Conservation (phyloP, 805 yeast species). For the Wickerhamomyces sydowiorum region DNA sequence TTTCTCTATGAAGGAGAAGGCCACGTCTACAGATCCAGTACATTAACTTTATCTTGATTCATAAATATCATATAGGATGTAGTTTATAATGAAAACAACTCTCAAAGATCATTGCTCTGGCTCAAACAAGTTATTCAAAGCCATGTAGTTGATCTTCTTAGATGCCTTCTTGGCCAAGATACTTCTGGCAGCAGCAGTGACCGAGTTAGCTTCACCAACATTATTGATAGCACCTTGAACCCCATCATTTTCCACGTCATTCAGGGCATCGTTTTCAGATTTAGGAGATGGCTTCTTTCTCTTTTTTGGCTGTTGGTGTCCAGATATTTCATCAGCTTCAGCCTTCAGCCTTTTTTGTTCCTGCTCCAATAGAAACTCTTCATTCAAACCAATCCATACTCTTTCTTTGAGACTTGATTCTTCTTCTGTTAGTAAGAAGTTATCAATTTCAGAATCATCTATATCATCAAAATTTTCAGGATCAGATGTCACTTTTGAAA, state of each 20-base stretch:
- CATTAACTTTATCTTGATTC: too few species aligned
- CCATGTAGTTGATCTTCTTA: constrained; percentile 85
- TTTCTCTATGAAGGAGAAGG: too few species aligned
- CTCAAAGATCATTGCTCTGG: constrained; percentile 1
- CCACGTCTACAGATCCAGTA: too few species aligned
- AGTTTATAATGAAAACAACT: too few species aligned
- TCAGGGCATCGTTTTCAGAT: constrained; percentile 26
- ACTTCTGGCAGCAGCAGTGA: constrained; percentile 75
- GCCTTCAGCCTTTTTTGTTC: constrained; percentile 77
- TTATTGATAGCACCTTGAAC: constrained; percentile 39
- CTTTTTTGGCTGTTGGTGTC: constrained; percentile 56
- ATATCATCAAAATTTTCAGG: constrained; percentile 65
- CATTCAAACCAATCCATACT: constrained; percentile 87
- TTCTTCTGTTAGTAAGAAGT: constrained; percentile 55
- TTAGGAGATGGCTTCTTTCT: constrained; percentile 33
- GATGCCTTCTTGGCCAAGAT: constrained; percentile 76
- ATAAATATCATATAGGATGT: too few species aligned
- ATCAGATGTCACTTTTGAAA: constrained; percentile 50
- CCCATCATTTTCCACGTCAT: constrained; percentile 26
- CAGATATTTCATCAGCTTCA: constrained; percentile 85
- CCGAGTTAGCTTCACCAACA: constrained; percentile 41
- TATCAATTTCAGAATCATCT: constrained; percentile 75
- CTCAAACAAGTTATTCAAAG: constrained; percentile 51
- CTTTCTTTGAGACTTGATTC: constrained; percentile 72
- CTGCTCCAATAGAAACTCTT: constrained; percentile 78